Conservation (phyloP, 2,329 filamentous ascomycete species). For the Simplicillium sp. region DNA sequence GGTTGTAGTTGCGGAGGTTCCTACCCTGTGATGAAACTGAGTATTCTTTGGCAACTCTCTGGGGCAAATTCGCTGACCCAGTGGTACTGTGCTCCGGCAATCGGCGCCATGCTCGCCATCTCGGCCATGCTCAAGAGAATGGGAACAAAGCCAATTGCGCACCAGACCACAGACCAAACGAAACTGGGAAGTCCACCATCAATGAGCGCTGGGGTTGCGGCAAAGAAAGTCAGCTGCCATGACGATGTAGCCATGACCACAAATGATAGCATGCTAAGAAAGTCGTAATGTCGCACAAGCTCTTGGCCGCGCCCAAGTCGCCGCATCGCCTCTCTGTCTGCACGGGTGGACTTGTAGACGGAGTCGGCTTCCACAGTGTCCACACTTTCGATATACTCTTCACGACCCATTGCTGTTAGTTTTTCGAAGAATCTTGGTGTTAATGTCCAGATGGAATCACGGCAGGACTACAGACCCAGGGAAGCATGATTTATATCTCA, state of each 20-base stretch:
- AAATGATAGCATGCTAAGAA: slow-evolving; percentile 2
- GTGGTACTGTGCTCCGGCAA: slow-evolving; percentile 13
- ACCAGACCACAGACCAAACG: slow-evolving; percentile 6
- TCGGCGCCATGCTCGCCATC: slow-evolving; percentile 11
- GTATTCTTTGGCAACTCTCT: slow-evolving; percentile 4
- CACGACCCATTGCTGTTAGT: no score
- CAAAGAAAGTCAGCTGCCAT: slow-evolving; percentile 3
- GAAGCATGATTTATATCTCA: no score
- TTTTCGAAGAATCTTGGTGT: no score
- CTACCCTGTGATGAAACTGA: slow-evolving; percentile 5
- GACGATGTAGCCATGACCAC: slow-evolving; percentile 1
- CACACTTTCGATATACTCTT: no score
- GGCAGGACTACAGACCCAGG: no score
- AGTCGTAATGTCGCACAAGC: slow-evolving; percentile 2
- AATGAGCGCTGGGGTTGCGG: slow-evolving; percentile 3
- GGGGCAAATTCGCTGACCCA: slow-evolving; percentile 11
- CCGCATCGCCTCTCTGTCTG: background rate
- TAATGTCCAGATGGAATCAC: no score
- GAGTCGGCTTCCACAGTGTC: no score
- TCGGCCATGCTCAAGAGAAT: slow-evolving; percentile 11
- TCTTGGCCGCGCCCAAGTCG: slow-evolving; percentile 4
- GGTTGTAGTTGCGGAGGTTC: background rate
- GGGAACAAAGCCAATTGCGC: slow-evolving; percentile 3
- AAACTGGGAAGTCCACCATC: slow-evolving; percentile 5
- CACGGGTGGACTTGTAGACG: background rate